Percentiles rank a stretch among this genome's conserved stretches.
These are phyloP conservation scores for Trifolium dubium DNA, from an alignment of 306 rosid genomes.

Conservation along the genomic window DNA sequence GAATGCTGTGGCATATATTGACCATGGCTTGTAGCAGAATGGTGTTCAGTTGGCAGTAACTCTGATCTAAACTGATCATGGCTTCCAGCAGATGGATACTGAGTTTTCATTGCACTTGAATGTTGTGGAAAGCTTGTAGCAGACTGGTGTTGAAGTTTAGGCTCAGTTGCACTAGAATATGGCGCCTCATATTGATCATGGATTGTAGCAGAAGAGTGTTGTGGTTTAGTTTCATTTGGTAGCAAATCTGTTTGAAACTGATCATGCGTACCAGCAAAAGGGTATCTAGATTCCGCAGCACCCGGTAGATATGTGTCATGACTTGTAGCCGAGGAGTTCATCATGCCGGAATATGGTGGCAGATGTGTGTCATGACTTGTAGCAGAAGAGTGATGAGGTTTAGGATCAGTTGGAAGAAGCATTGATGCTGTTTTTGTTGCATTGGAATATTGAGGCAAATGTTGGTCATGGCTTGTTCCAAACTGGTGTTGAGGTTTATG, in stretches of 20 bases:
- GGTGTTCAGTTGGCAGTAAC: not conserved
- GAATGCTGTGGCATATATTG: constrained; percentile 3
- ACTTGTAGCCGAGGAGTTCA: not conserved
- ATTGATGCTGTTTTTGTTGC: not conserved
- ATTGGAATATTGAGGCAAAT: not conserved
- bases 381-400: not conserved
- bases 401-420: not conserved
- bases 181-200: constrained; percentile 1
- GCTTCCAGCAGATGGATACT: constrained; percentile 13
- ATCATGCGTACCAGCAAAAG: not conserved
- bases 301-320: not conserved
- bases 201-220: not conserved
- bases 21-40: constrained; percentile 27
- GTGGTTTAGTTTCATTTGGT: not conserved
- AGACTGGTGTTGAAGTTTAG: not conserved
- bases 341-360: not conserved
- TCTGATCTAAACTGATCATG: constrained; percentile 8
- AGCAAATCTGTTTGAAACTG: not conserved
- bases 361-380: not conserved
- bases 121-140: constrained; percentile 11
- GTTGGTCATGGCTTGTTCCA: not conserved
- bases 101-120: constrained; percentile 5
- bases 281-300: not conserved
- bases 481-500: constrained; percentile 3
- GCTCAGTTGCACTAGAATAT: not conserved